Evolutionary conservation across 306 rosid species (phyloP), one percentile per base, ranked within the genome.

Genomic region (Rubus idaeus): DNA sequence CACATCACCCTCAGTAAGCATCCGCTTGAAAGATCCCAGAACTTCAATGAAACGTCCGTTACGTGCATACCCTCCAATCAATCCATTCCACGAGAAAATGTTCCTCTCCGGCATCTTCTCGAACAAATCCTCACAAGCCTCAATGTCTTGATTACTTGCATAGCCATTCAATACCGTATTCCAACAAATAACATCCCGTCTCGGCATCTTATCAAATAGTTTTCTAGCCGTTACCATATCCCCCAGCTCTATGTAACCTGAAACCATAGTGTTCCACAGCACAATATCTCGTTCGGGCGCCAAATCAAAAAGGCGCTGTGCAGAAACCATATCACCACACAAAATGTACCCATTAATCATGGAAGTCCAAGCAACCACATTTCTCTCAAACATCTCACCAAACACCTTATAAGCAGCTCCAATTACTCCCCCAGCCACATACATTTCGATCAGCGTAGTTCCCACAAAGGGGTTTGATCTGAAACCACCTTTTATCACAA

Each of bases 51-150:
- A 87, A 18, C 46, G 49, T 46, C 86, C 89, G 21, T 80, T 88
- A 44, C 71, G 87, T 11, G 81, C 83, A 68, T 89, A 88, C 47
- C 95, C 95, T 14, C 96, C 93, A 52, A 90, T 79, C 49, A 89
- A 75, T 6, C 85, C 94, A 49, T 93, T 93, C 96, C 98, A 93
- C 53, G 98, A 89, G 81, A 88, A 91, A 63, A 89, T 76, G 77
- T 93, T 93, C 81, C 87, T 91, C 67, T 76, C 86, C 40, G 88
- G 90, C 87, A 91, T 93, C 70, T 90, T 92, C 11, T 78, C 76
- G 62, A 93, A 93, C 86, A 89, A 42, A 76, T 75, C 74, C 86
- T 85, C 88, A 45, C 89, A 88, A 10, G 84, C 87, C 18, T 73
- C 88, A 52, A 89, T 64, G 10, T 90, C 81, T 11, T 86, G 86